Percentiles rank a stretch among this genome's conserved stretches.
These are phyloP conservation scores for Parietaria judaica DNA, from an alignment of 306 rosid genomes.

Conservation along the genomic window DNA sequence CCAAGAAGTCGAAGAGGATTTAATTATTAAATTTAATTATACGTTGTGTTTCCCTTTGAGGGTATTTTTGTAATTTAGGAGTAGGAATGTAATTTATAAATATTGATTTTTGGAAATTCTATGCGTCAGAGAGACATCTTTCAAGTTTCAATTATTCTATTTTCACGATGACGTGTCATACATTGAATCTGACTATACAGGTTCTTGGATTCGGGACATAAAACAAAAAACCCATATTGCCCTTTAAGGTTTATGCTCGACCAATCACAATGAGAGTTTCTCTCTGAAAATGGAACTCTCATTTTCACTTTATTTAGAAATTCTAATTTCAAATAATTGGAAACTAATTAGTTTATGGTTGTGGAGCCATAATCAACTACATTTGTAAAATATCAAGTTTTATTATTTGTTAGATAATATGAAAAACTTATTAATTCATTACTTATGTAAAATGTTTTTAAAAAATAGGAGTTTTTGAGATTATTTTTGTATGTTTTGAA, in stretches of 20 bases:
- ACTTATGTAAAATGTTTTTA: too few relatives aligned
- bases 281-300: not conserved
- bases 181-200: slow-evolving; percentile 5
- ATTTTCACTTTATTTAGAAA: too few relatives aligned
- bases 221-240: not conserved
- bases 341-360: not conserved
- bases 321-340: too few relatives aligned
- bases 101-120: not conserved
- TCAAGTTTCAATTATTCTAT: not conserved
- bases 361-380: not conserved
- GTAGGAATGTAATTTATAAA: not conserved
- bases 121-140: not conserved
- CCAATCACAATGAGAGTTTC: not conserved
- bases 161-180: not conserved
- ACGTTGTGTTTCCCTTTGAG: not conserved
- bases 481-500: too few relatives aligned
- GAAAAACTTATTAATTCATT: too few relatives aligned
- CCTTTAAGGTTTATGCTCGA: not conserved
- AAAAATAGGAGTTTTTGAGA: too few relatives aligned
- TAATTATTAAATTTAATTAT: not conserved
- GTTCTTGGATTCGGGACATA: slow-evolving; percentile 12
- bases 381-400: not conserved
- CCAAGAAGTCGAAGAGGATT: slow-evolving; percentile 8
- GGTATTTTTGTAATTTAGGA: too few relatives aligned
- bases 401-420: not conserved